Base-by-base conservation (phyloP, 163 green algal species). In the Scenedesmus sp. region DNA sequence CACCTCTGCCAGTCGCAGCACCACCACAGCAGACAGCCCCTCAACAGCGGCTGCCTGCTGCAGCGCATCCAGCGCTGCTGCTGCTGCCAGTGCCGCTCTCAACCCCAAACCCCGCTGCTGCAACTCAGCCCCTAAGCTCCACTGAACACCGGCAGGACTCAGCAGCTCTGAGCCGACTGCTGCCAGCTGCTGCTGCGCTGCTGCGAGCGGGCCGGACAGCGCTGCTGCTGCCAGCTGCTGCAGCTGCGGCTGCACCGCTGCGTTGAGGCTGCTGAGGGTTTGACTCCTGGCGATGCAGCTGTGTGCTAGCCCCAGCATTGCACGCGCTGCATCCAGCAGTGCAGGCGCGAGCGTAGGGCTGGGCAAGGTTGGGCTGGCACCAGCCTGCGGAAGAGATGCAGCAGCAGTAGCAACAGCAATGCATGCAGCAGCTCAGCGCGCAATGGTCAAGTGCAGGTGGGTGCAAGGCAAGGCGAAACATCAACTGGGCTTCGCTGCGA, bases 1-100 rank as follows among this genome's bases (percentile, higher is more conserved):
- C 4, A 92, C 95, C 93, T 97, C 93, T 82, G 95, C 89, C 33
- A 94, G 70, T 2, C 94, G 83, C 44, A 97, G 93, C 40, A 78
- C 86, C 16, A 90, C 90, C 42, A 94, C 92, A 10, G 94, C 93
- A 16, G 93, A 87, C 13, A 96, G 61, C 0, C 91, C 93, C 91
- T 97, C 94, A 18, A 95, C 49, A 0, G 93, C 86, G 56, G 96
- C 83, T 22, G 93, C 94, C 44, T 87, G 49, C n/a, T 87, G 85
- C 35, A 95, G 87, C 0, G 89, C 93, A 24, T 80, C 20, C 49
- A 96, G 84, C 24, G 95, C 93, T 1, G 89, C 84, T n/a, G 82
- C 87, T 12, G 95, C 94, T 12, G 93, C 95, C 79, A 94, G 78
- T 0, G 93, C 92, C 0, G 93, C 93, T 6, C 68, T 26, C 46